Conservation (phyloP, 2,329 filamentous ascomycete genomes). For the Paracoccidioides lutzii region DNA sequence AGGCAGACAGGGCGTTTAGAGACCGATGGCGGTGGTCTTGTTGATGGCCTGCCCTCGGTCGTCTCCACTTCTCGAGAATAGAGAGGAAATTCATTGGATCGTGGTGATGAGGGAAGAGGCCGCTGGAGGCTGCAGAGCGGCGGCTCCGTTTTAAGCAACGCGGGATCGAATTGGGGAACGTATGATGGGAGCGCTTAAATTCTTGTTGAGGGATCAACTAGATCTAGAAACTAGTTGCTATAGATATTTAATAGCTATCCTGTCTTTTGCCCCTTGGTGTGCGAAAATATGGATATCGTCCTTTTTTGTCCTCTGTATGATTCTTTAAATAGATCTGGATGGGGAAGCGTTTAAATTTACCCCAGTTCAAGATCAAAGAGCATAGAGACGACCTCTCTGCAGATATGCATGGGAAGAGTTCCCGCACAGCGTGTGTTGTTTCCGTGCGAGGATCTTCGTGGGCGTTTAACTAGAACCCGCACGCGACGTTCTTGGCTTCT, state of each 20-base stretch:
- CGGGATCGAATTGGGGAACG: not conserved
- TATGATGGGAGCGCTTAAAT: not conserved
- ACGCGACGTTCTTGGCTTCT: not conserved
- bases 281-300: not conserved
- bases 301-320: not conserved
- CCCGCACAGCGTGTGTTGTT: not conserved
- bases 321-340: not conserved
- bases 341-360: not conserved
- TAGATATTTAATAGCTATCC: not conserved
- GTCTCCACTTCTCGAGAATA: not conserved
- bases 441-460: not conserved
- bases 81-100: not conserved
- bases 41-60: not conserved
- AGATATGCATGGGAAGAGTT: not conserved
- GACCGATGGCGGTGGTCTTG: not conserved
- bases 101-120: not conserved
- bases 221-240: not conserved
- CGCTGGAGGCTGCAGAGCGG: not conserved
- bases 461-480: not conserved
- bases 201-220: not conserved
- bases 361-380: not conserved
- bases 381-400: not conserved
- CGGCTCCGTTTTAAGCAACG: not conserved
- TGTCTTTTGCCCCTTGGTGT: too few species aligned
- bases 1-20: not conserved